Evolutionary conservation across 2,329 filamentous ascomycete genomes (phyloP).

Genomic region (Purpureocillium takamizusanense): DNA sequence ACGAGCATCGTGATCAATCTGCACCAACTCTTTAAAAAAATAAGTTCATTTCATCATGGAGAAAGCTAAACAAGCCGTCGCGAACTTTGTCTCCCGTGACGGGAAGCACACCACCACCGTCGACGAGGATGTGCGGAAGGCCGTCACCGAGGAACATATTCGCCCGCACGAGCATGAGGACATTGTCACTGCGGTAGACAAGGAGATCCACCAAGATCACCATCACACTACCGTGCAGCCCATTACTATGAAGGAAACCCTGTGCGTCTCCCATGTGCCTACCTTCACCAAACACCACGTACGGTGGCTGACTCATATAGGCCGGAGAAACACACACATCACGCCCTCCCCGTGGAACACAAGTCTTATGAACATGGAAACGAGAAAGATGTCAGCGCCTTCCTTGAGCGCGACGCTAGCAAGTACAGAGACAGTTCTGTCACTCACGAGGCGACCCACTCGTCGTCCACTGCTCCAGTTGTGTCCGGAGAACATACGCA

Average conservation of each 20-base stretch:
- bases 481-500: slow-evolving; percentile 20
- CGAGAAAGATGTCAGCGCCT: slow-evolving; percentile 32
- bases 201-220: slow-evolving; percentile 63
- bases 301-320: slow-evolving; percentile 9
- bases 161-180: slow-evolving; percentile 53
- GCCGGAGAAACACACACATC: slow-evolving; percentile 55
- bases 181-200: slow-evolving; percentile 53
- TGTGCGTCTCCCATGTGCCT: slow-evolving; percentile 27
- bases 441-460: slow-evolving; percentile 19
- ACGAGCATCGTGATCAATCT: too few species aligned
- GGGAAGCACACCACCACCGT: slow-evolving; percentile 64
- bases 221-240: slow-evolving; percentile 64
- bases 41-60: slow-evolving; percentile 48
- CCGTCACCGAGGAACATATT: slow-evolving; percentile 51
- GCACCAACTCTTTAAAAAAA: background rate
- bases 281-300: too few species aligned
- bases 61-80: slow-evolving; percentile 53
- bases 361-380: slow-evolving; percentile 54
- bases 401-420: slow-evolving; percentile 40
- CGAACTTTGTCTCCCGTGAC: slow-evolving; percentile 49
- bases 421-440: slow-evolving; percentile 18
- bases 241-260: slow-evolving; percentile 27
- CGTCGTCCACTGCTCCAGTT: slow-evolving; percentile 14
- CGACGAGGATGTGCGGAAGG: slow-evolving; percentile 53
- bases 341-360: slow-evolving; percentile 49